Evolutionary conservation across 2,329 filamentous ascomycete genomes (phyloP), one percentile per base, ranked within the genome.

Genomic region (Xylaria arbuscula): DNA sequence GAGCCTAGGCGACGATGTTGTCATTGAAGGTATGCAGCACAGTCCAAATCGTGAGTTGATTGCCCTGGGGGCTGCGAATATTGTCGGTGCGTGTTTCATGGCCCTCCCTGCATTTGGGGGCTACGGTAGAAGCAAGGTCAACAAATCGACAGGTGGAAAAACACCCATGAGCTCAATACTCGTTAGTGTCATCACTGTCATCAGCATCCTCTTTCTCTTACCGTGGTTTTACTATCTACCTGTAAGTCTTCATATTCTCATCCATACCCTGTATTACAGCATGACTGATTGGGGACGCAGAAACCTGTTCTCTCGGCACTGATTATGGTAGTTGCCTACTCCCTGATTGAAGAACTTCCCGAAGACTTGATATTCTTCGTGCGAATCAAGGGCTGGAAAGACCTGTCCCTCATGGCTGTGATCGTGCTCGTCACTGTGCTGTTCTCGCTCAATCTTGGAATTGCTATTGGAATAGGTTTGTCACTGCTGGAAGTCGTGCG

Each of bases 181-280:
- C 58, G 82, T 99, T 64, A 94, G 92, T 69, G 72, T 94, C 50
- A 92, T 98, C 74, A 93, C 95, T 0, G 83, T 98, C 24, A 81
- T 97, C 56, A 93, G 91, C 76, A 91, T 97, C 55, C 77, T 93
- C 48, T 96, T 93, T 76, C 83, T 98, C 54, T 83, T 98, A 34
- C 94, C 95, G 0, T 97, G 94, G 78, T 95, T 99, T 75, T 97
- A 97, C 82, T 98, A 94, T 78, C 87, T 99, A 55, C 96, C 96
- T n/a, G 93, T 96, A 82, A 81, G 93, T 86, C 6, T 24, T 51
- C 40, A 11, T 40, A 22, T 36, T 2, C 17, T 61, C 11, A 4
- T 9, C 55, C 15, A 28, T n/a, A 15, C 17, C 36, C 13, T 8
- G 10, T 13, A 10, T 13, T 53, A 1, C 17, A 11, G 36, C n/a